These are phyloP conservation scores for Echeveria elegans DNA, from an alignment of 164 flowering plant species.

Conservation along the genomic window DNA sequence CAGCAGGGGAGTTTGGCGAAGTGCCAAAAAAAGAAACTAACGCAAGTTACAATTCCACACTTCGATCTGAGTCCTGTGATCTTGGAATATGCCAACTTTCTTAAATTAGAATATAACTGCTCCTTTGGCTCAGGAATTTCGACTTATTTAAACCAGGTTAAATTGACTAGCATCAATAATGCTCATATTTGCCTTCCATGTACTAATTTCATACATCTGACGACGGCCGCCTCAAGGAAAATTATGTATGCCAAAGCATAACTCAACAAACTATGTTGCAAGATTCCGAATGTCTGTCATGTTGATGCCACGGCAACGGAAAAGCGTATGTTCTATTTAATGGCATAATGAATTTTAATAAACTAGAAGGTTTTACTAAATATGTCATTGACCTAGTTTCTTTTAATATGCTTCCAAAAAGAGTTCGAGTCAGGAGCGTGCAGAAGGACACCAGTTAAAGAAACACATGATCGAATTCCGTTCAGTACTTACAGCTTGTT, in stretches of 20 bases:
- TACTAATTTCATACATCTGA: background rate
- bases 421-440: background rate
- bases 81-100: background rate
- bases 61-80: background rate
- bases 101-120: background rate
- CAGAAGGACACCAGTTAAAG: slow-evolving; percentile 9
- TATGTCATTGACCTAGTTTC: background rate
- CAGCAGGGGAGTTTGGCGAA: background rate
- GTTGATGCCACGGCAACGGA: background rate
- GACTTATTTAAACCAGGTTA: background rate
- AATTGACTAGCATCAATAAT: background rate
- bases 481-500: slow-evolving; percentile 60
- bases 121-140: background rate
- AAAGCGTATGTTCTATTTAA: background rate
- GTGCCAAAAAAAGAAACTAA: background rate
- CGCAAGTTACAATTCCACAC: background rate
- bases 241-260: background rate
- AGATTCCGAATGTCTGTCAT: background rate
- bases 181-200: background rate
- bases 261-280: too few relatives aligned
- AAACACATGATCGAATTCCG: background rate
- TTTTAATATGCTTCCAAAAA: slow-evolving; percentile 8
- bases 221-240: background rate
- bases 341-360: too few relatives aligned
- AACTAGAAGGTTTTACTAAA: background rate